Evolutionary conservation across 2,329 filamentous ascomycete genomes (phyloP).

Genomic region (Colletotrichum filicis): DNA sequence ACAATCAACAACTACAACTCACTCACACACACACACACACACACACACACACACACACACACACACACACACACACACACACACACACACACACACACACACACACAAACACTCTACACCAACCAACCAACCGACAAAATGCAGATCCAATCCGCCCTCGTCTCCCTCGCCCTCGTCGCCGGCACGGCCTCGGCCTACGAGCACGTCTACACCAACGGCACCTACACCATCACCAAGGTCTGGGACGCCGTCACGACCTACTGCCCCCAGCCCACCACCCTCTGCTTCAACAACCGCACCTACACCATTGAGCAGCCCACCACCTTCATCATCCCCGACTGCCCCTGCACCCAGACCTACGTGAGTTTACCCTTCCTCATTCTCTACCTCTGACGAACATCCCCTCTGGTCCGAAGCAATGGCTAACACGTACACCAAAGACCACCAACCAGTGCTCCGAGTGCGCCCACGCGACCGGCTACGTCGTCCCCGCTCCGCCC

Average conservation of each 20-base stretch:
- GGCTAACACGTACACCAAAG: not conserved
- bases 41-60: too few relatives aligned
- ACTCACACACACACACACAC: slow-evolving; percentile 29
- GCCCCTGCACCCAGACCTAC: slow-evolving; percentile 57
- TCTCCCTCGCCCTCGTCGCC: slow-evolving; percentile 40
- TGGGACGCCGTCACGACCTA: slow-evolving; percentile 51
- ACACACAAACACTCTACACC: too few relatives aligned
- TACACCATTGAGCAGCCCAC: slow-evolving; percentile 66
- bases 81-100: too few relatives aligned
- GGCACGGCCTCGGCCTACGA: slow-evolving; percentile 18
- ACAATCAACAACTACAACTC: slow-evolving; percentile 24
- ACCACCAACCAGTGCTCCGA: not conserved
- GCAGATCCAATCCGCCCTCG: slow-evolving; percentile 42
- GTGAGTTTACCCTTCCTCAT: slow-evolving; percentile 11
- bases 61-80: too few relatives aligned
- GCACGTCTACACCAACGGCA: slow-evolving; percentile 33
- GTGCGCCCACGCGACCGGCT: not conserved
- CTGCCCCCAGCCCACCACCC: slow-evolving; percentile 58
- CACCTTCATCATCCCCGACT: slow-evolving; percentile 65
- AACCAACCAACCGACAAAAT: slow-evolving; percentile 39
- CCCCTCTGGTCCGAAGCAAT: too few relatives aligned
- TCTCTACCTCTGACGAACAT: not conserved
- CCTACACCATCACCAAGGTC: slow-evolving; percentile 49
- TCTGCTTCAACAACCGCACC: slow-evolving; percentile 48
- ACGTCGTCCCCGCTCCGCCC: slow-evolving; percentile 4